Evolutionary conservation across 495 filamentous ascomycete genomes (phyloP), one percentile per base, ranked within the genome.

Genomic region (Zalerion maritima): DNA sequence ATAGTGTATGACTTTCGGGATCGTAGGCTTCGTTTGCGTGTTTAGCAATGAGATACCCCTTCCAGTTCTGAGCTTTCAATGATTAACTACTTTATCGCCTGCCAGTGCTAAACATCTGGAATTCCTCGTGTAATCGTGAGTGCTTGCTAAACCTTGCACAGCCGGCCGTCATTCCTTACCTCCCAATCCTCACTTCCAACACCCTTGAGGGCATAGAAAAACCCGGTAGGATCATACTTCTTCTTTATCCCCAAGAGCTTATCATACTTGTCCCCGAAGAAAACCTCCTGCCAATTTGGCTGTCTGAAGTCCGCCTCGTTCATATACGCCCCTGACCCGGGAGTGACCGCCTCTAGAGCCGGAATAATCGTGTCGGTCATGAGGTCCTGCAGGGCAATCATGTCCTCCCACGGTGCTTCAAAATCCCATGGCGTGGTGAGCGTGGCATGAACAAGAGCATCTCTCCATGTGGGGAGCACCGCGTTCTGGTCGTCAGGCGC

Each of bases 391-490:
- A 39, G 35, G 7, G 21, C 40, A 2, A 41, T 7, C 42, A 46
- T 54, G 11, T 26, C 13, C 14, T 32, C 24, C 31, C 37, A 42
- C 11, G 55, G 24, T 1, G 50, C 47, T 4, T 52, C 47, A 46
- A 52, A 60, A 32, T 52, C 45, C 61, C 60, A 64, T 2, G 53
- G 45, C 0, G 49, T 60, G 15, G 34, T 51, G 18, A 37, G 34
- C 4, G 38, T 25, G 3, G 31, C 30, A 7, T 40, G 35, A 24
- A 69, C 53, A 15, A 70, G 35, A 0, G 70, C 41, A 2, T 69
- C 52, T n/a, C 73, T 58, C 69, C 71, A 75, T 3, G 64, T 64
- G 4, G 70, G 71, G 4, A 67, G 47, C 2, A 76, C 65, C 1
- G 69, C 48, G 38, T 73, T 73, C 30, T 50, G 32, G 6, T 57